A percentile compares a stretch with the other conserved stretches of the same genome.
Evolutionary conservation across 140 eudicot genomes (phyloP).

Genomic region (Oenanthe javanica): DNA sequence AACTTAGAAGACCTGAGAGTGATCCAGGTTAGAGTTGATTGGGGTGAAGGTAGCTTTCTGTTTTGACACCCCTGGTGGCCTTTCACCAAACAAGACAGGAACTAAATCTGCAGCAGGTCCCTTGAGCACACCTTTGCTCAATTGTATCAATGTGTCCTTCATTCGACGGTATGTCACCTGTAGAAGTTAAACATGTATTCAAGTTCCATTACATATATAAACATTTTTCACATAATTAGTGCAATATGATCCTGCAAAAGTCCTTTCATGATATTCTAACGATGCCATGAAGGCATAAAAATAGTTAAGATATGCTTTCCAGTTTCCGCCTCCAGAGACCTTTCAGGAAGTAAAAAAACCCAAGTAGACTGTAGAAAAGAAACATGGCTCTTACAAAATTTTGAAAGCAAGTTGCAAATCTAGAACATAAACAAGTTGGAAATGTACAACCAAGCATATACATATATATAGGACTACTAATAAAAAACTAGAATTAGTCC

Average conservation of each 20-base stretch:
- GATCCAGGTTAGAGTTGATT: constrained; percentile 73
- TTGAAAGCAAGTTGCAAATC: not conserved
- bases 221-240: not conserved
- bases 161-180: constrained; percentile 94
- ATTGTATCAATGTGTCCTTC: constrained; percentile 86
- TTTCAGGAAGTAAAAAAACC: not conserved
- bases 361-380: too few relatives aligned
- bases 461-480: not conserved
- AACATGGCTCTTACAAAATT: not conserved
- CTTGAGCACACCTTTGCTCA: constrained; percentile 76
- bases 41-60: constrained; percentile 68
- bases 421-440: not conserved
- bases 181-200: constrained; percentile 2
- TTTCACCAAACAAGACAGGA: constrained; percentile 92
- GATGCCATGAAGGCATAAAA: not conserved
- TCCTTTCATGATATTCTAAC: not conserved
- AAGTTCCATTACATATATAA: not conserved
- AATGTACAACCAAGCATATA: not conserved
- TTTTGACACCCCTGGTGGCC: constrained; percentile 53
- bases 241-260: not conserved
- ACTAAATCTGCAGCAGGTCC: constrained; percentile 94
- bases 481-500: not conserved
- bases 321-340: not conserved
- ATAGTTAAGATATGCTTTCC: not conserved
- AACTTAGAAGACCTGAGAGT: constrained; percentile 69